phyloP scores from a whole-genome alignment of 2,329 filamentous ascomycete genomes.

The Fonsecaea pedrosoi region DNA sequence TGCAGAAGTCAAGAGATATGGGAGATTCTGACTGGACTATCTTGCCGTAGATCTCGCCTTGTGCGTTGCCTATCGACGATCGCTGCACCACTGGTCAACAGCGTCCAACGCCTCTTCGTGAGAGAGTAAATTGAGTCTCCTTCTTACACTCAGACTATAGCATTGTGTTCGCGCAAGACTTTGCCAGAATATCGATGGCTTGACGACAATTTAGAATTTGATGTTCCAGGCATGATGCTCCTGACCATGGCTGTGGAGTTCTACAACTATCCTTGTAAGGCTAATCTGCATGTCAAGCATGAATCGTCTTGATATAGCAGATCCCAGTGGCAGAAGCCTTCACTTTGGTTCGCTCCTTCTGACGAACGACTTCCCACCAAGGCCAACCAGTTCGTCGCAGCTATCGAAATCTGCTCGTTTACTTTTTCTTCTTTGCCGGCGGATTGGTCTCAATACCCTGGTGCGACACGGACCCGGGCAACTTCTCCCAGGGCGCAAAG shows the following conservation, averaged over 20 bases:
- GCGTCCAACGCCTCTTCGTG: neutral
- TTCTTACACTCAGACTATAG: neutral
- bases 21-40: constrained; percentile 8
- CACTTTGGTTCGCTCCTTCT: neutral
- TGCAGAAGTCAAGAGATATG: constrained; percentile 12
- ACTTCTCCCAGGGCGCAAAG: constrained; percentile 26
- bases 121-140: constrained; percentile 11
- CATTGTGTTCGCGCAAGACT: neutral
- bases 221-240: neutral
- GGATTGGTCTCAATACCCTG: constrained; percentile 35
- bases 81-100: neutral
- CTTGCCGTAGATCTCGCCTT: constrained; percentile 8
- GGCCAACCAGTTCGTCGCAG: neutral
- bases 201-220: neutral
- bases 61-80: constrained; percentile 5
- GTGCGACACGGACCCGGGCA: constrained; percentile 38
- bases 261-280: neutral
- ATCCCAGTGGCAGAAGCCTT: neutral
- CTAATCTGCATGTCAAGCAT: neutral
- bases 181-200: neutral
- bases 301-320: neutral
- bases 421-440: constrained; percentile 33
- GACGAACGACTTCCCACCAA: neutral
- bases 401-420: neutral
- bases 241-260: neutral